phyloP scores from a whole-genome alignment of 2,329 filamentous ascomycete genomes.

The Nothophaeocryptopus gaeumannii region DNA sequence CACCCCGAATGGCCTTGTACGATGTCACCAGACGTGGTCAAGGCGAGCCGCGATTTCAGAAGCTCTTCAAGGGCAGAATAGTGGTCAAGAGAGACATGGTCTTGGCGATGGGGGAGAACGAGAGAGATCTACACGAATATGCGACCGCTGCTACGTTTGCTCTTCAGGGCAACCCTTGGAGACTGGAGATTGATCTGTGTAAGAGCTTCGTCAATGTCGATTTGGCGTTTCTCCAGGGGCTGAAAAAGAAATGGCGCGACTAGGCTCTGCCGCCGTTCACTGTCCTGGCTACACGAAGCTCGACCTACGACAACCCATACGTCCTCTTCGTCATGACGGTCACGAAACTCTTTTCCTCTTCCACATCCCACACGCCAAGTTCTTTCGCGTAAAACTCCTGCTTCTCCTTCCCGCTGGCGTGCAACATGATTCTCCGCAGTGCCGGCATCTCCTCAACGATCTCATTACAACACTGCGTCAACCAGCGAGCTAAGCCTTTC shows the following conservation, averaged over 20 bases:
- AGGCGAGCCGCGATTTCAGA: background rate
- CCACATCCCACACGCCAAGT: slow-evolving; percentile 23
- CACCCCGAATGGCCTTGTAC: slow-evolving; percentile 32
- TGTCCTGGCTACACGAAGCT: too few species aligned
- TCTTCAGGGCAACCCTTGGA: slow-evolving; percentile 50
- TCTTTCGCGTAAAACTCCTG: slow-evolving; percentile 24
- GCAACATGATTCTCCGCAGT: slow-evolving; percentile 23
- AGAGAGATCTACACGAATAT: slow-evolving; percentile 40
- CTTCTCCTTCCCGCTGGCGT: slow-evolving; percentile 19
- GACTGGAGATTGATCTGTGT: slow-evolving; percentile 52
- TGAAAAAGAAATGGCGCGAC: slow-evolving; percentile 44
- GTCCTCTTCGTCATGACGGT: slow-evolving; percentile 16
- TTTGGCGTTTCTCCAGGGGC: slow-evolving; percentile 41
- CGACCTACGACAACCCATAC: background rate
- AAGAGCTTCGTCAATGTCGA: slow-evolving; percentile 52
- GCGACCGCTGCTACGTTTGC: slow-evolving; percentile 44
- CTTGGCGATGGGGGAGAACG: slow-evolving; percentile 47
- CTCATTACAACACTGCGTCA: slow-evolving; percentile 25
- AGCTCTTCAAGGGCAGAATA: too few species aligned
- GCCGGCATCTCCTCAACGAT: slow-evolving; percentile 21
- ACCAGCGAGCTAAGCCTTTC: slow-evolving; percentile 26
- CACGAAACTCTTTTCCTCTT: slow-evolving; percentile 10
- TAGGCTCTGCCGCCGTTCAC: too few species aligned
- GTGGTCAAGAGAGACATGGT: slow-evolving; percentile 45
- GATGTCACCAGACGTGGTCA: slow-evolving; percentile 13